Conservation (phyloP, 2,329 filamentous ascomycete species). For the Diaporthe sp. region DNA sequence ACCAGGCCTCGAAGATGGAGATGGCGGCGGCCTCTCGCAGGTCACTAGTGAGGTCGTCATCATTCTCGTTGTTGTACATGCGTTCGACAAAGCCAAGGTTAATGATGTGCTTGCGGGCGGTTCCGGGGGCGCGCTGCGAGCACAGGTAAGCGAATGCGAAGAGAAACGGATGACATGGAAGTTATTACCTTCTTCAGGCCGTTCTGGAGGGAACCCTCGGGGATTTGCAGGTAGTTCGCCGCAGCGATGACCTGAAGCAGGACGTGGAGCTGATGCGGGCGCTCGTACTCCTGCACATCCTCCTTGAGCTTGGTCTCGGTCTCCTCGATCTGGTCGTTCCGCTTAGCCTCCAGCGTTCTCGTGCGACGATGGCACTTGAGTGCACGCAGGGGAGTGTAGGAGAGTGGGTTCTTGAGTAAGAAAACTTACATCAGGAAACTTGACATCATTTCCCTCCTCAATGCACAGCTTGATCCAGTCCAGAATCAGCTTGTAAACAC, state of each 20-base stretch:
- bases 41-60: slow-evolving; percentile 3
- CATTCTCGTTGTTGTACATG: slow-evolving; percentile 29
- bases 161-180: background rate
- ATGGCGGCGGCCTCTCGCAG: slow-evolving; percentile 39
- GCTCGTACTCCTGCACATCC: background rate
- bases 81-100: slow-evolving; percentile 30
- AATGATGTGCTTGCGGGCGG: slow-evolving; percentile 38
- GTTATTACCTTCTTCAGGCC: slow-evolving; percentile 36
- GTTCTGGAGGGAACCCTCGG: slow-evolving; percentile 40
- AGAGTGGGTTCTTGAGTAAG: background rate
- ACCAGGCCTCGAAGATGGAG: slow-evolving; percentile 41
- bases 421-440: slow-evolving; percentile 38
- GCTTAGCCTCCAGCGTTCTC: too few species aligned
- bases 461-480: slow-evolving; percentile 40
- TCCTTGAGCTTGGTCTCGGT: background rate
- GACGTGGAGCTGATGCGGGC: slow-evolving; percentile 34
- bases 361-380: background rate
- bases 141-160: background rate
- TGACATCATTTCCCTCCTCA: slow-evolving; percentile 41
- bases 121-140: slow-evolving; percentile 28
- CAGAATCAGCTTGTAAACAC: slow-evolving; percentile 34
- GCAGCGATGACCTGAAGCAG: slow-evolving; percentile 36
- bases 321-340: background rate
- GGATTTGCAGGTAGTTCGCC: slow-evolving; percentile 38
- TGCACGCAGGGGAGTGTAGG: background rate